Base-by-base conservation (phyloP, 371 early-diverging fungal species). In the Mucor lusitanicus region DNA sequence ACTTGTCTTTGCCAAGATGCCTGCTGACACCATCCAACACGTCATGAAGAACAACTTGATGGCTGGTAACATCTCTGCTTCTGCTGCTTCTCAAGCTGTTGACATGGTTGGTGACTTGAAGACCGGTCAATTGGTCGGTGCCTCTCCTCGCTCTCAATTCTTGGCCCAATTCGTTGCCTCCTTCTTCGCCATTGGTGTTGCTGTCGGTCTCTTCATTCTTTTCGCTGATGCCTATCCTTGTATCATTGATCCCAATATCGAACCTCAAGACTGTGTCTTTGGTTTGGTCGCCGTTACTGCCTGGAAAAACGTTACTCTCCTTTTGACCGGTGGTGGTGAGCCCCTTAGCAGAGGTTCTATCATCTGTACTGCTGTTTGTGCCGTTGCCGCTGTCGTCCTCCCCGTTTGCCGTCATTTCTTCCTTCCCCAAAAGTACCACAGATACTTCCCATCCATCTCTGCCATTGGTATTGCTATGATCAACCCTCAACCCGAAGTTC, bases 391-490 rank as follows among this genome's bases (percentile, higher is more conserved):
- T 61, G 70, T 82, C 21, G 63, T 76, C 32, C 67, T 76, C 61
- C 84, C 88, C 46, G 54, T 88, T 33, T 9, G 85, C 63, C 85
- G 85, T 63, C 73, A 81, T 70, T 79, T 85, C 73, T 46, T 80
- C 13, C 61, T 89, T 12, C 87, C 89, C 32, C 50, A 81, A 63
- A 79, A 80, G 64, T 85, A 78, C 65, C 84, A 83, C 48, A 73
- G 75, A 44, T 86, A 74, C 72, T 72, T 87, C 74, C 84, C 89
- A 64, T 91, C 90, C 62, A 57, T 87, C 64, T 83, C 81, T 65
- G 88, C 93, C 56, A 74, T 91, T 21, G 93, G 93, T 67, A 80
- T 92, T 61, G 88, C 88, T 42, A 82, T 91, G 73, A 86, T 91
- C 61, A 90, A 87, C 72, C 76, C 86, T 55, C 69, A 74, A 7